These are phyloP conservation scores for Glonium stellatum DNA, from an alignment of 495 filamentous ascomycete species.

Conservation along the genomic window DNA sequence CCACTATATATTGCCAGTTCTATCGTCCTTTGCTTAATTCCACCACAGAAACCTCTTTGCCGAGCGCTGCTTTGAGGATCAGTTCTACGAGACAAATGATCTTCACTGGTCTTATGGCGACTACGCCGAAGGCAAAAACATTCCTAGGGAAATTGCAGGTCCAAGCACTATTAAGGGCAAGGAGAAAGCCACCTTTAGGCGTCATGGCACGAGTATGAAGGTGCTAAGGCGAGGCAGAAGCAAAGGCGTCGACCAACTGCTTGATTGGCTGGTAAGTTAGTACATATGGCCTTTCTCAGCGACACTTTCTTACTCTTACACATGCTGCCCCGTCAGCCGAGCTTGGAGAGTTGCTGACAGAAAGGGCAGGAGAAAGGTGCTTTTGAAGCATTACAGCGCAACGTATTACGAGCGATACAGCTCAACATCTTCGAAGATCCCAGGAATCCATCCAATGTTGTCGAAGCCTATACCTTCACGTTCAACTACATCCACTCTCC, in stretches of 20 bases:
- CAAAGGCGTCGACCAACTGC: slow-evolving; percentile 36
- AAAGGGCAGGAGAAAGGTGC: slow-evolving; percentile 40
- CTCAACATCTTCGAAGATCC: slow-evolving; percentile 42
- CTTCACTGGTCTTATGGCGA: slow-evolving; percentile 27
- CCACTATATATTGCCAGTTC: background rate
- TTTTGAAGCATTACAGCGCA: slow-evolving; percentile 40
- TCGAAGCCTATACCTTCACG: slow-evolving; percentile 48
- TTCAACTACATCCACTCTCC: slow-evolving; percentile 39
- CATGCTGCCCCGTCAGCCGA: too few species aligned
- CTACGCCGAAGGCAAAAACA: slow-evolving; percentile 22
- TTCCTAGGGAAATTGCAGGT: slow-evolving; percentile 14
- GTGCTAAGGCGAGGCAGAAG: slow-evolving; percentile 36
- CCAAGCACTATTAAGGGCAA: background rate
- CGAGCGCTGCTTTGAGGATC: slow-evolving; percentile 27
- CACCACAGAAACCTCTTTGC: slow-evolving; percentile 26
- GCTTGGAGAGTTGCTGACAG: background rate
- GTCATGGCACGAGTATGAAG: slow-evolving; percentile 30
- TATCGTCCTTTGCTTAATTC: background rate
- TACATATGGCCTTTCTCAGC: background rate
- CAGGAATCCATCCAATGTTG: slow-evolving; percentile 34
- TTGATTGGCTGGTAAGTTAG: slow-evolving; percentile 40
- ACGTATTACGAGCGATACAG: slow-evolving; percentile 41
- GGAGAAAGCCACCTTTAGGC: slow-evolving; percentile 4
- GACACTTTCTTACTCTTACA: background rate
- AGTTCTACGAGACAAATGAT: slow-evolving; percentile 19